These are phyloP conservation scores for Papiliotrema laurentii DNA, from an alignment of 1,284 basidiomycete species.

Conservation along the genomic window DNA sequence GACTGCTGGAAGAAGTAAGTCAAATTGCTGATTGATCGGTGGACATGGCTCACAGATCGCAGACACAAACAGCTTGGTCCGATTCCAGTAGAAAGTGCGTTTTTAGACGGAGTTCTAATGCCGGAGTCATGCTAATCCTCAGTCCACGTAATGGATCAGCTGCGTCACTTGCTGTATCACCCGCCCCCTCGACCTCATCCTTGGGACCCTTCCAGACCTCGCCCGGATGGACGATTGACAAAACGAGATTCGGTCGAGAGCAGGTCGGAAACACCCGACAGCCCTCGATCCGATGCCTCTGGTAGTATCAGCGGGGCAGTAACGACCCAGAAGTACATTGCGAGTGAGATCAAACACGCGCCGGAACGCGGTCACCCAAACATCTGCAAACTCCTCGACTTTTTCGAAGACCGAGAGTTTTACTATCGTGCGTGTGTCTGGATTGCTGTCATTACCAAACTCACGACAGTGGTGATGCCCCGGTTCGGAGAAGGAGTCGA, in stretches of 20 bases:
- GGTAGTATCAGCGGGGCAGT: slow-evolving; percentile 11
- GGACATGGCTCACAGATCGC: slow-evolving; percentile 1
- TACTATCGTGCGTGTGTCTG: slow-evolving; percentile 68
- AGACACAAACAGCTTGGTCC: slow-evolving; percentile 86
- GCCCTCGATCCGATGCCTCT: slow-evolving; percentile 12
- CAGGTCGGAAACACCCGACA: slow-evolving; percentile 17
- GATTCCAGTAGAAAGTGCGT: slow-evolving; percentile 84
- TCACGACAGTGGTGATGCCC: slow-evolving; percentile 49
- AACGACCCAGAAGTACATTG: slow-evolving; percentile 34
- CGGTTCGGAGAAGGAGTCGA: slow-evolving; percentile 58
- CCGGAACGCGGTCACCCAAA: slow-evolving; percentile 46
- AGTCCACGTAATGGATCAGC: slow-evolving; percentile 82
- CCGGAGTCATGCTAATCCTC: slow-evolving; percentile 5
- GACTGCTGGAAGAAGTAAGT: slow-evolving; percentile 90
- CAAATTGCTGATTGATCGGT: neutral
- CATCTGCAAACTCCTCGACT: slow-evolving; percentile 87
- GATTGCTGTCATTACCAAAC: slow-evolving; percentile 31
- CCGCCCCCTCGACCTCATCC: slow-evolving; percentile 62
- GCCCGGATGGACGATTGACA: neutral
- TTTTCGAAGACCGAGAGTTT: slow-evolving; percentile 95
- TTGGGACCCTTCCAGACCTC: slow-evolving; percentile 62
- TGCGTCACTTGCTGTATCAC: slow-evolving; percentile 73
- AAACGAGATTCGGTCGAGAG: neutral
- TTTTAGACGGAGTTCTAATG: neutral
- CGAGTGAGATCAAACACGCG: slow-evolving; percentile 32